Evolutionary conservation across 2,329 filamentous ascomycete genomes (phyloP).

Genomic region (Lasiodiplodia theobromae): DNA sequence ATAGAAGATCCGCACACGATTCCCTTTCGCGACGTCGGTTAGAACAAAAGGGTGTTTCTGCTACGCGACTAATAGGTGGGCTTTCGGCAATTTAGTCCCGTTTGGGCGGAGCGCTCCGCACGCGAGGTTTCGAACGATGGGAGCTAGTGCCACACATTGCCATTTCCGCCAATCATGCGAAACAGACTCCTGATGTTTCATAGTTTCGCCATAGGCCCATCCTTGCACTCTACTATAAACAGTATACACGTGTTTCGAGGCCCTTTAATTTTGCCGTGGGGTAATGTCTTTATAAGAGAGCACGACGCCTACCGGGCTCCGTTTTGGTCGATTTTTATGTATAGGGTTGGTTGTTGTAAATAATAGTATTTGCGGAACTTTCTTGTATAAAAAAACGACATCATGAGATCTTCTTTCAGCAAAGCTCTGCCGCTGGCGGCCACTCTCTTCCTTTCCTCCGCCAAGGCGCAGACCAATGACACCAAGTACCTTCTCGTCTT

Average conservation of each 20-base stretch:
- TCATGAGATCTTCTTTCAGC: constrained; percentile 19
- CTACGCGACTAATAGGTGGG: constrained; percentile 10
- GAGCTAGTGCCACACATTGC: constrained; percentile 14
- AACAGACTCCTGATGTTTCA: constrained; percentile 6
- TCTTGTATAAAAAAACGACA: constrained; percentile 3
- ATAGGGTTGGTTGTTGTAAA: constrained; percentile 18
- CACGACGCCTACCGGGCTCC: not conserved
- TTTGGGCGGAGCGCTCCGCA: constrained; percentile 20
- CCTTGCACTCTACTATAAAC: constrained; percentile 26
- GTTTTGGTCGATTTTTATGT: not conserved
- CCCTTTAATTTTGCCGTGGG: constrained; percentile 24
- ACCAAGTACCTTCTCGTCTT: constrained; percentile 24
- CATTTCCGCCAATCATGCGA: constrained; percentile 27
- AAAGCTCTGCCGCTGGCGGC: constrained; percentile 22
- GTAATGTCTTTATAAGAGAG: not conserved
- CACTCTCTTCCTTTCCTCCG: constrained; percentile 12
- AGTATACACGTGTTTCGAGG: not conserved
- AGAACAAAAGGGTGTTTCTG: not conserved
- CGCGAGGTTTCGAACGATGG: constrained; percentile 10
- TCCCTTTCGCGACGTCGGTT: not conserved
- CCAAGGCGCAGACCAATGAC: constrained; percentile 1
- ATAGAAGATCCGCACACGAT: too few relatives aligned
- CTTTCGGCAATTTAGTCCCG: constrained; percentile 11
- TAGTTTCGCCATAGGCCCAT: constrained; percentile 3
- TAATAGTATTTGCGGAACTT: not conserved